These are phyloP conservation scores for Cornus florida DNA, from an alignment of 148 eudicot genomes.

Conservation along the genomic window DNA sequence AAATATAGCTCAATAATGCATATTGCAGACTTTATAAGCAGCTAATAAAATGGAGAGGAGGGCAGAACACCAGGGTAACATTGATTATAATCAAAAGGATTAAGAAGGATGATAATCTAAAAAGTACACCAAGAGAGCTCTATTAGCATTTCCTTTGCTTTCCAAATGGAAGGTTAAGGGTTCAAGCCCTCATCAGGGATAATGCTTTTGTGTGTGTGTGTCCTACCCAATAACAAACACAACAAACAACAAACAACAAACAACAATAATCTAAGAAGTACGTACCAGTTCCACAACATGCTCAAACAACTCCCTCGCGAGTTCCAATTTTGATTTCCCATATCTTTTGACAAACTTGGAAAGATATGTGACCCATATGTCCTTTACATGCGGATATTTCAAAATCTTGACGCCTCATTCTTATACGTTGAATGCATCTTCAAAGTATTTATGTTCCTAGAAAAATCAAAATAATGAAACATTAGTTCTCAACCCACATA, in stretches of 20 bases:
- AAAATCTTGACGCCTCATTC: slow-evolving; percentile 97
- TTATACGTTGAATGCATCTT: slow-evolving; percentile 95
- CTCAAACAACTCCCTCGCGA: slow-evolving; percentile 89
- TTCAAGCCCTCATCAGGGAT: too few species aligned
- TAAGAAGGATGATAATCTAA: background rate
- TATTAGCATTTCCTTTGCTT: too few species aligned
- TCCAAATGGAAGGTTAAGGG: too few species aligned
- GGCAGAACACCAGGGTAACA: background rate
- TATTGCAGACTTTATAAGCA: background rate
- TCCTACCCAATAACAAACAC: too few species aligned
- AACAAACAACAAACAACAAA: too few species aligned
- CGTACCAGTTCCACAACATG: slow-evolving; percentile 90
- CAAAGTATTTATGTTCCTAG: slow-evolving; percentile 90
- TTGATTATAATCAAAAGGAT: background rate
- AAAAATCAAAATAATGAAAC: slow-evolving; percentile 10
- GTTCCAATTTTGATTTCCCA: slow-evolving; percentile 78
- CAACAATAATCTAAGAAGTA: too few species aligned
- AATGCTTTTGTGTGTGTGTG: too few species aligned
- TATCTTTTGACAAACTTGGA: slow-evolving; percentile 90
- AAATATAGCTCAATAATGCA: too few species aligned
- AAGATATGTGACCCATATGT: slow-evolving; percentile 90
- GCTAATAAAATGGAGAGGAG: background rate
- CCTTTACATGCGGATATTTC: slow-evolving; percentile 94
- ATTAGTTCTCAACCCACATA: slow-evolving; percentile 4
- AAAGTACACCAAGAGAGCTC: too few species aligned